Evolutionary conservation across 495 filamentous ascomycete species (phyloP).

Genomic region (Neurospora sp.): DNA sequence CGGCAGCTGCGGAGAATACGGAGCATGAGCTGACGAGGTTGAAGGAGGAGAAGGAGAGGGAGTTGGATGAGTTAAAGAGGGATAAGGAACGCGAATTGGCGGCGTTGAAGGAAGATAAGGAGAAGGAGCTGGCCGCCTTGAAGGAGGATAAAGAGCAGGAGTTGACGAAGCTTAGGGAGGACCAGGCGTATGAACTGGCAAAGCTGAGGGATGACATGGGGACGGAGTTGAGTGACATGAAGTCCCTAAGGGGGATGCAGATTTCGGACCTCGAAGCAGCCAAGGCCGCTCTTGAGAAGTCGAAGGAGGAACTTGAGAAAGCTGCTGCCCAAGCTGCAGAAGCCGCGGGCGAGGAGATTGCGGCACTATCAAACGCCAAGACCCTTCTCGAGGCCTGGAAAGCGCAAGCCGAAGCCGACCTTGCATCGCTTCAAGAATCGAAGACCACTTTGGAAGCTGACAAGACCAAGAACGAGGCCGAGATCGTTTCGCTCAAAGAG

Average conservation of each 20-base stretch:
- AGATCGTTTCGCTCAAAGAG: slow-evolving; percentile 13
- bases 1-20: slow-evolving; percentile 10
- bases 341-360: slow-evolving; percentile 18
- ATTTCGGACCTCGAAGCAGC: slow-evolving; percentile 13
- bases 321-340: slow-evolving; percentile 21
- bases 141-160: neutral
- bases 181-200: slow-evolving; percentile 3
- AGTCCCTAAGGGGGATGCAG: neutral
- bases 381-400: slow-evolving; percentile 17
- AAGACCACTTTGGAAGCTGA: slow-evolving; percentile 11
- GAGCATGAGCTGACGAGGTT: slow-evolving; percentile 4
- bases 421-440: slow-evolving; percentile 14
- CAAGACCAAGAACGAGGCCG: slow-evolving; percentile 10
- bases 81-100: slow-evolving; percentile 3
- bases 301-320: slow-evolving; percentile 14
- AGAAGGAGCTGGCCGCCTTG: slow-evolving; percentile 4
- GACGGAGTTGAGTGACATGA: slow-evolving; percentile 1
- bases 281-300: slow-evolving; percentile 17
- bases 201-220: slow-evolving; percentile 4
- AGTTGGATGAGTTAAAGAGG: slow-evolving; percentile 2
- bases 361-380: slow-evolving; percentile 14
- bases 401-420: slow-evolving; percentile 17
- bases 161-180: neutral
- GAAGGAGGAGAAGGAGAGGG: slow-evolving; percentile 3
- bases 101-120: neutral